Evolutionary conservation across 2,329 filamentous ascomycete species (phyloP).

Genomic region (Lachnellula arida): DNA sequence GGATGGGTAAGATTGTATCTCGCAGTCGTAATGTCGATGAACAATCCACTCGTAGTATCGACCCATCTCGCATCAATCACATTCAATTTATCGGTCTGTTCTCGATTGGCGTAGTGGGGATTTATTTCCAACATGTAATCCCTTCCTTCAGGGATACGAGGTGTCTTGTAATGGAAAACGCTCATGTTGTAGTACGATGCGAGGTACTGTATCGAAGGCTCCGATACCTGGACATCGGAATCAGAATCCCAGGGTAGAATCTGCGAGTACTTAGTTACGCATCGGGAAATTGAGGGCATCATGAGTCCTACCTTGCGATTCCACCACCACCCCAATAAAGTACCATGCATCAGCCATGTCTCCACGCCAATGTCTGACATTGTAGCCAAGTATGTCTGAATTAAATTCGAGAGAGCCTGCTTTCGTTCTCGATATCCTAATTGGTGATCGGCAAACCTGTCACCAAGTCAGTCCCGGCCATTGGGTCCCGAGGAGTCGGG

Average conservation of each 20-base stretch:
- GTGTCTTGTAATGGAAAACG: conserved; percentile 30
- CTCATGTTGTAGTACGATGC: conserved; percentile 45
- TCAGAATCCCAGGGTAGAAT: conserved; percentile 82
- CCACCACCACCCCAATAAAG: conserved; percentile 87
- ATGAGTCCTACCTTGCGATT: conserved; percentile 41
- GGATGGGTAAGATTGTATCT: conserved; percentile 37
- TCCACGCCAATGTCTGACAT: conserved; percentile 52
- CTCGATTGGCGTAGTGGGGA: conserved; percentile 60
- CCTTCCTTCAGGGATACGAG: conserved; percentile 35
- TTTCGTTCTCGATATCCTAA: conserved; percentile 38
- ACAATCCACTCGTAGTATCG: conserved; percentile 69
- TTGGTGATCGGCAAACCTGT: conserved; percentile 35
- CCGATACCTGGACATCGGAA: conserved; percentile 55
- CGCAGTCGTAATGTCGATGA: conserved; percentile 80
- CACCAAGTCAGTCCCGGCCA: neutral
- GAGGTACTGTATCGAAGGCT: conserved; percentile 49
- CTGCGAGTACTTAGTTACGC: conserved; percentile 5
- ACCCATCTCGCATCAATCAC: conserved; percentile 85
- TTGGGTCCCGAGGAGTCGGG: neutral
- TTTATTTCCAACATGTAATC: conserved; percentile 74
- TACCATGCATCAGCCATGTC: conserved; percentile 67
- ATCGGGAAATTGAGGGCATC: neutral
- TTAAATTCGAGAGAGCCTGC: conserved; percentile 61
- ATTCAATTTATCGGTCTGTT: conserved; percentile 63
- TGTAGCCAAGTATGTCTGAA: conserved; percentile 68